Evolutionary conservation across 441 rosid genomes (phyloP).

Genomic region (Jatropha podagrica): DNA sequence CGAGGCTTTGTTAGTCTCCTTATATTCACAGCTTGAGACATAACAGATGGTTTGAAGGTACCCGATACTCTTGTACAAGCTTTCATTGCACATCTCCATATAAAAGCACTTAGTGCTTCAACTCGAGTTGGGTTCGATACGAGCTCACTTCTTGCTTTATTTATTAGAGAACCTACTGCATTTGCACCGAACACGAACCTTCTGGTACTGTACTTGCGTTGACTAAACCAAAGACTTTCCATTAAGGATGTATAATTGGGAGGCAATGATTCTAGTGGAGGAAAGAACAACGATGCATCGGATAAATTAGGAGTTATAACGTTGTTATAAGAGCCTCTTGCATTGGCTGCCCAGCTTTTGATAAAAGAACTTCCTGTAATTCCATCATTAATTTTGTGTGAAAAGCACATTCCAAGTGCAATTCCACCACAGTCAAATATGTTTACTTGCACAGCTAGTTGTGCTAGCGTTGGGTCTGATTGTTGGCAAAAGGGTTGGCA

Average conservation of each 20-base stretch:
- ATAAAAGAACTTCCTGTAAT: constrained; percentile 13
- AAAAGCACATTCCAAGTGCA: constrained; percentile 20
- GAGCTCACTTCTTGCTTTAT: constrained; percentile 1
- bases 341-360: constrained; percentile 23
- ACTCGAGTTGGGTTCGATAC: constrained; percentile 12
- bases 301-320: constrained; percentile 10
- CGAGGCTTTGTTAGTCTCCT: constrained; percentile 13
- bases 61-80: constrained; percentile 5
- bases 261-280: constrained; percentile 8
- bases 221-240: constrained; percentile 7
- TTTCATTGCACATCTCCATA: constrained; percentile 17
- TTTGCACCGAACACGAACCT: constrained; percentile 14
- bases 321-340: not conserved
- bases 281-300: constrained; percentile 13
- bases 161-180: not conserved
- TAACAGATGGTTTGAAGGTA: not conserved
- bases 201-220: not conserved
- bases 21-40: constrained; percentile 9
- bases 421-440: constrained; percentile 25
- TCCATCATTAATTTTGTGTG: constrained; percentile 25
- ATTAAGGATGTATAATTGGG: not conserved
- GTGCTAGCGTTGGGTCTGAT: constrained; percentile 3
- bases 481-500: constrained; percentile 18
- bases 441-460: constrained; percentile 18
- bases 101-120: constrained; percentile 14